A percentile compares a stretch with the other conserved stretches of the same genome.
Evolutionary conservation across 2,329 filamentous ascomycete species (phyloP).

Genomic region (Botrytis pseudocinerea): DNA sequence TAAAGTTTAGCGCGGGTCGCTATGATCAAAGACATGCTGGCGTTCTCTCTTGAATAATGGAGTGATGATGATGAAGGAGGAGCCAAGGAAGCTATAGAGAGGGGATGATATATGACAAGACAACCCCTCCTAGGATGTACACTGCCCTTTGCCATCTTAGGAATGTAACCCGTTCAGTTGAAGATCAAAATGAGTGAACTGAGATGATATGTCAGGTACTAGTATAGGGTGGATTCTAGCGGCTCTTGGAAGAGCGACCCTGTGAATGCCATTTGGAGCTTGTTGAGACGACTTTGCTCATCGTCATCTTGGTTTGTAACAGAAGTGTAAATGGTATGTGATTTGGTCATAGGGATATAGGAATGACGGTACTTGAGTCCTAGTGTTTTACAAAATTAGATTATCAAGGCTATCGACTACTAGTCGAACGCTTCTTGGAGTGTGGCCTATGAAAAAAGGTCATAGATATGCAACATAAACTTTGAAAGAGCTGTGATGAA

Average conservation of each 20-base stretch:
- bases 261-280: background rate
- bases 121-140: background rate
- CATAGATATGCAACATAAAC: constrained; percentile 1
- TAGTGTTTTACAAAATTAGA: background rate
- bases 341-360: background rate
- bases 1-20: background rate
- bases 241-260: background rate
- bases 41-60: background rate
- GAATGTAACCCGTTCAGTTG: background rate
- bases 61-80: background rate
- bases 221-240: background rate
- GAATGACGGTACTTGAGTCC: background rate
- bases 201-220: background rate
- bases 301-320: constrained; percentile 1
- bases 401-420: background rate
- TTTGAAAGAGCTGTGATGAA: background rate
- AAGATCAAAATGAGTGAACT: background rate
- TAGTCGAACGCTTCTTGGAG: background rate
- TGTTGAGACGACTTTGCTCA: background rate
- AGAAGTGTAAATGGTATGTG: background rate
- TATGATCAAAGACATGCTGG: background rate
- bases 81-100: background rate
- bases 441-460: background rate
- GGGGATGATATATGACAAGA: background rate
- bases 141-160: background rate